These are phyloP conservation scores for Trichosporon ovoides DNA, from an alignment of 1,284 basidiomycete species.

Conservation along the genomic window DNA sequence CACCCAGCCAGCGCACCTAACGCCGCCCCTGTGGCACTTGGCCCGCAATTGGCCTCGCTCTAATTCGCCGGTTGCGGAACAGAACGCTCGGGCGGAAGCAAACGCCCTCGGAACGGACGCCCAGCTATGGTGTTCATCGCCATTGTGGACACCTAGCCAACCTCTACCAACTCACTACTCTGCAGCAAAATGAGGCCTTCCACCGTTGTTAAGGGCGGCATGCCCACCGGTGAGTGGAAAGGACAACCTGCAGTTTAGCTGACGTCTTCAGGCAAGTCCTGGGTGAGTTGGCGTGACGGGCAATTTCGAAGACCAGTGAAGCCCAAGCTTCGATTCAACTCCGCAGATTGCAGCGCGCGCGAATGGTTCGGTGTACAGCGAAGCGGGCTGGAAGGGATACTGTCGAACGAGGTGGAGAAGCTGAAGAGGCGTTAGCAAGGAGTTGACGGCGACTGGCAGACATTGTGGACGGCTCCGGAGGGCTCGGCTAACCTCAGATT, in stretches of 20 bases:
- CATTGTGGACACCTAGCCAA: background rate
- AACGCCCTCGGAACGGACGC: slow-evolving; percentile 1
- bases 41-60: background rate
- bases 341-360: too few relatives aligned
- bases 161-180: slow-evolving; percentile 6
- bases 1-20: background rate
- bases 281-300: slow-evolving; percentile 21
- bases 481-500: slow-evolving; percentile 53
- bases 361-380: too few relatives aligned
- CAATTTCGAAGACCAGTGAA: slow-evolving; percentile 1
- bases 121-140: background rate
- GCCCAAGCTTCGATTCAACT: background rate
- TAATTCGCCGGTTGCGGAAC: slow-evolving; percentile 1
- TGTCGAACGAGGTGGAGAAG: too few relatives aligned
- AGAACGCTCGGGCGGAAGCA: slow-evolving; percentile 2
- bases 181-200: slow-evolving; percentile 63
- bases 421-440: background rate
- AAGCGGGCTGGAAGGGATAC: too few relatives aligned
- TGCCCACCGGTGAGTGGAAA: slow-evolving; percentile 63
- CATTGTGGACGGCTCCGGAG: background rate
- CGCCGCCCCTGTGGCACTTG: slow-evolving; percentile 4
- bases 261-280: slow-evolving; percentile 39
- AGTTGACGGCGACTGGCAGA: background rate
- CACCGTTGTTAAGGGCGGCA: slow-evolving; percentile 58
- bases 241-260: background rate